Percentiles rank a stretch among this genome's conserved stretches.
Conservation (phyloP, 164 flowering plant species). For the Magnolia sinica region DNA sequence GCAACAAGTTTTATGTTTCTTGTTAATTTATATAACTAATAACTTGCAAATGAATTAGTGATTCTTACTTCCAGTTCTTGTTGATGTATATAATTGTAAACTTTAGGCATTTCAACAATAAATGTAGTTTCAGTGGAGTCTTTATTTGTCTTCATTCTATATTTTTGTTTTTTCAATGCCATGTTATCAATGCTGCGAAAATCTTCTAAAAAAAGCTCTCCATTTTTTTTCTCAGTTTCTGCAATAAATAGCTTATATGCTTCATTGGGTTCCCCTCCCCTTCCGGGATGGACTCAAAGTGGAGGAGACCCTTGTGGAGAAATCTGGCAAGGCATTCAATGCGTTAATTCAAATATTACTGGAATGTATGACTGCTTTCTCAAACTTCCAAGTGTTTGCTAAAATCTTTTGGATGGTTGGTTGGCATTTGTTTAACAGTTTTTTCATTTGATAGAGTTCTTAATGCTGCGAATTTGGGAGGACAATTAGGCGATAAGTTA, state of each 20-base stretch:
- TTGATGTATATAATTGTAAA: neutral
- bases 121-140: neutral
- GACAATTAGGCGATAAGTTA: constrained; percentile 64
- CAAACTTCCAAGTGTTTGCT: neutral
- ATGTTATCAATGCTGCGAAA: neutral
- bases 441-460: constrained; percentile 45
- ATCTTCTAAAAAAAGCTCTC: neutral
- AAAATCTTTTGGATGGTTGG: neutral
- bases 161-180: neutral
- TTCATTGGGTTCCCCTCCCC: constrained; percentile 60
- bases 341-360: constrained; percentile 70
- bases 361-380: constrained; percentile 45
- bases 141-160: neutral
- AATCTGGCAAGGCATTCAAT: constrained; percentile 78
- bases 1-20: neutral
- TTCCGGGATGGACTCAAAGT: constrained; percentile 62
- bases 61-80: too few species aligned
- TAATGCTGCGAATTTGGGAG: constrained; percentile 78
- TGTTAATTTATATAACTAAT: too few species aligned
- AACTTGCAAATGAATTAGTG: neutral
- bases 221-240: constrained; percentile 35
- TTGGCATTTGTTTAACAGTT: neutral
- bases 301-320: constrained; percentile 92
- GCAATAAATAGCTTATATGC: constrained; percentile 62
- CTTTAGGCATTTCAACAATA: neutral